phyloP scores from a whole-genome alignment of 441 rosid species.

The Cnidoscolus chayamansa region DNA sequence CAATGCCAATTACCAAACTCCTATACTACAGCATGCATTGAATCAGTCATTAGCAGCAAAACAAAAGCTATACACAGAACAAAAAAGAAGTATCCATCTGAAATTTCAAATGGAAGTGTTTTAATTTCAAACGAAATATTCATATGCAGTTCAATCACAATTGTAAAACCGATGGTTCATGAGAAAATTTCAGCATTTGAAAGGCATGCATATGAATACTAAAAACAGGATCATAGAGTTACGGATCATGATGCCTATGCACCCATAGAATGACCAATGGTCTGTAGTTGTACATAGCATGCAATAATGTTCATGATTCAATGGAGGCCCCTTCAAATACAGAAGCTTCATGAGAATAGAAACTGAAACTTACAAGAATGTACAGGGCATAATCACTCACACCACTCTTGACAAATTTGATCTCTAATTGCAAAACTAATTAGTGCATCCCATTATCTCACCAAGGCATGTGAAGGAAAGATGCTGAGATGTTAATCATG shows the following conservation, averaged over 20 bases:
- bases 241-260: neutral
- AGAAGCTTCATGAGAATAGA: slow-evolving; percentile 2
- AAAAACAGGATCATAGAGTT: neutral
- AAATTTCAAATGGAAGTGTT: too few species aligned
- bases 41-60: neutral
- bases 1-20: neutral
- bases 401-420: neutral
- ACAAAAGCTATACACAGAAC: neutral
- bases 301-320: neutral
- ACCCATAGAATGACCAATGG: neutral
- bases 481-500: neutral
- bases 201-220: neutral
- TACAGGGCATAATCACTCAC: neutral
- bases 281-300: neutral
- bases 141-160: neutral
- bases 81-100: neutral
- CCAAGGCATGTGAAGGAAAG: neutral
- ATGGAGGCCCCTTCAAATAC: neutral
- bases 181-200: neutral
- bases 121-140: neutral
- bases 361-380: neutral
- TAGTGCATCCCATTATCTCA: neutral
- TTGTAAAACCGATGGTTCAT: neutral
- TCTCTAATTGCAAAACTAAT: neutral
- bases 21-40: neutral